Conservation (phyloP, 352 stramenopile genomes). For the Phytophthora megakarya region DNA sequence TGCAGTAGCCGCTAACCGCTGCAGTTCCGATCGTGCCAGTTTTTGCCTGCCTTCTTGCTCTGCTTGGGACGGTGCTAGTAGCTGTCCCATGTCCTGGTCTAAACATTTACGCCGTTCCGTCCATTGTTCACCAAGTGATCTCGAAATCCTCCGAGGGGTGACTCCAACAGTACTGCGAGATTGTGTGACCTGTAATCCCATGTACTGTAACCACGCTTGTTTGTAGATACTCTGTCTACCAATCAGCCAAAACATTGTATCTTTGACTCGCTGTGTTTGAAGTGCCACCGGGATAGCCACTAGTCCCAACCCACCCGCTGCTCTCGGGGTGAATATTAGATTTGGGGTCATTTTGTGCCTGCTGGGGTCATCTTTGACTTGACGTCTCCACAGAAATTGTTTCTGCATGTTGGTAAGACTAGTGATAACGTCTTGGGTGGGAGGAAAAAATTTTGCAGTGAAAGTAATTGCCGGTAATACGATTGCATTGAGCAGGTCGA, state of each 20-base stretch:
- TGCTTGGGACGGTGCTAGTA: no score
- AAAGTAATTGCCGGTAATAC: constrained; percentile 1
- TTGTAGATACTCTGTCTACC: not conserved
- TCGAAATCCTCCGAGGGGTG: no score
- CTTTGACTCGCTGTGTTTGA: not conserved
- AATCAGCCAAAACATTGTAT: not conserved
- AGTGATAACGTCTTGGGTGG: not conserved
- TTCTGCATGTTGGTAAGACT: constrained; percentile 5
- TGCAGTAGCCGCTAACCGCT: no score
- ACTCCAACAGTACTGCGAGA: no score
- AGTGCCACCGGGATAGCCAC: not conserved
- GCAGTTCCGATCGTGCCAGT: no score
- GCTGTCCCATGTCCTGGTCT: no score
- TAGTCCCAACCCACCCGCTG: not conserved
- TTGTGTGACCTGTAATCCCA: no score
- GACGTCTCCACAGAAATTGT: not conserved
- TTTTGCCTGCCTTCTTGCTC: no score
- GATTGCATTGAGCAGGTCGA: not conserved
- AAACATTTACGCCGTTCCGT: no score
- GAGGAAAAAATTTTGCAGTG: constrained; percentile 1
- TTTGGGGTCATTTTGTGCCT: not conserved
- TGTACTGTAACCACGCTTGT: no score
- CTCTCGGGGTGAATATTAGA: not conserved
- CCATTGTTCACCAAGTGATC: no score
- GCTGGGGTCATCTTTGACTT: not conserved